Base-by-base conservation (phyloP, 805 yeast genomes). In the Komagataella pseudopastoris region DNA sequence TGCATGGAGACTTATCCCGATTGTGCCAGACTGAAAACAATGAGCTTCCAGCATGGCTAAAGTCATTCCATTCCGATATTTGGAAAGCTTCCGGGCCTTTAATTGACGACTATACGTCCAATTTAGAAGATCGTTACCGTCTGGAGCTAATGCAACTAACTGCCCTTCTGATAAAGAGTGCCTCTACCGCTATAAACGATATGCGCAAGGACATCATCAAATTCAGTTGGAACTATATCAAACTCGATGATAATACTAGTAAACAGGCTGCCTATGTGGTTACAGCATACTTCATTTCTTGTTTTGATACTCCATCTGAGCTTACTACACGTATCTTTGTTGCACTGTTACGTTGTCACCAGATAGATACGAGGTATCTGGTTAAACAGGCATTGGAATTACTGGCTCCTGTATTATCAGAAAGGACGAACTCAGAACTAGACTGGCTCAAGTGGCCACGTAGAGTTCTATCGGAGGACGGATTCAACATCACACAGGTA, bases 361-460 rank as follows among this genome's bases (percentile, higher is more conserved):
- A 87, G 55, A 76, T 79, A 22, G 99, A 93, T 58, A 85, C 95
- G 0, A 76, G 95, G 49, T 80, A 77, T 54, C 70, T 93, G 60
- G 96, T 90, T 0, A 80, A 83, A 62, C 95, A 88, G 60, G 95
- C 97, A 0, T 71, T 95, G 44, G 96, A 90, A 59, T 70, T 86
- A 4, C 69, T 93, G 17, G 96, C 97, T 0, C 96, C 96, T 0
- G 93, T 85, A 0, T 75, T 91, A 73, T 81, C 86, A 1, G 74
- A 75, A 51, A 72, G 95, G 50, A 76, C 85, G 66, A 87, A 80
- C 0, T 59, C 74, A 1, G 76, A 80, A 6, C 70, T 75, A 54
- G 73, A 72, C 51, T 93, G 98, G 98, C 77, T 93, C 50, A 90
- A 87, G 57, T 89, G 96, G 90, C 96, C 96, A 0, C 81, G 97